Evolutionary conservation across 2,329 filamentous ascomycete genomes (phyloP), one percentile per base, ranked within the genome.

Genomic region (Cladosporium austrohemisphaericum): DNA sequence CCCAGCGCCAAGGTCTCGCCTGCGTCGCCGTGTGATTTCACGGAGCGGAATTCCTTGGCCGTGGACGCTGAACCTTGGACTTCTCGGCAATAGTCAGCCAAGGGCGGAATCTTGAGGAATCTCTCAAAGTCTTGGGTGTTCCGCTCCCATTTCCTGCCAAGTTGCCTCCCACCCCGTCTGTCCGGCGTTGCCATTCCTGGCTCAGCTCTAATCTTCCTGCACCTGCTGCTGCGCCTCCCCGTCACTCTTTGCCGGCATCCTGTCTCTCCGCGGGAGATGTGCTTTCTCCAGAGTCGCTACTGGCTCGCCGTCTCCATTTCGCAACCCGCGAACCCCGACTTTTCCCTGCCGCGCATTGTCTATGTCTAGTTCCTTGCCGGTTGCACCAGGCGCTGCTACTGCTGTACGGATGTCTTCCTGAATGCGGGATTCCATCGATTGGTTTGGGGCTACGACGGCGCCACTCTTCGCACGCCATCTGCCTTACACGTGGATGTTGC

Each of bases 201-300:
- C 26, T 20, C 38, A 41, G 23, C 25, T 18, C 8, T 41, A 22
- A 41, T 19, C 38, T 41, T 20, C 38, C 44, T 37, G 32, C 43
- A 31, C 19, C 43, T 46, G 43, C 43, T 31, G 31, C 43, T 46
- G n/a, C n/a, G n/a, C n/a, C n/a, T 32, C 41, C 41, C 41, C 31
- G 41, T 45, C n/a, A 29, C 43, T 26, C 23, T 4, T 13, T 37
- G 43, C 32, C 43, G 43, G 20, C 22, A 14, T 26, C 23, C 5
- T 38, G 23, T 38, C n/a, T n/a, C 26, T 26, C 38, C 38, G 38
- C 38, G 38, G 38, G 25, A 41, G 14, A n/a, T 18, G n/a, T 28
- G 37, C 20, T 38, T 4, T 40, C 14, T 8, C 23, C 8, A 18
- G n/a, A 40, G 37, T 23, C 37, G 28, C 37, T 40, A 26, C 16